Percentiles rank a stretch among this genome's conserved stretches.
Evolutionary conservation across 2,329 filamentous ascomycete species (phyloP).

Genomic region (Cryphonectria radicalis): DNA sequence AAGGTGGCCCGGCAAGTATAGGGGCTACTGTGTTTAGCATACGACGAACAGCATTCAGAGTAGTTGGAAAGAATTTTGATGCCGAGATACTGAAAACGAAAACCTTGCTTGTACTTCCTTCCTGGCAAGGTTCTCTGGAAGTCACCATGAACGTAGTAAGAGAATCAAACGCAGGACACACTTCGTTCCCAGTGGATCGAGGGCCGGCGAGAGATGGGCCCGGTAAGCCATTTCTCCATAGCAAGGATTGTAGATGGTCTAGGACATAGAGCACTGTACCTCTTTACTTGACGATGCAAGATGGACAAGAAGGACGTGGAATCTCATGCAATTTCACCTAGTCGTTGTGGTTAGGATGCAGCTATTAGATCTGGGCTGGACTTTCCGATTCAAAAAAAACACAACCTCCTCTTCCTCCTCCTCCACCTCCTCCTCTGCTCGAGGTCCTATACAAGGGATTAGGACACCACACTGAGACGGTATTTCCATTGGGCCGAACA

Average conservation of each 20-base stretch:
- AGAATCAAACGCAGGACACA: constrained; percentile 17
- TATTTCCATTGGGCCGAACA: not conserved
- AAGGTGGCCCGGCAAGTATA: not conserved
- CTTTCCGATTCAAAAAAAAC: not conserved
- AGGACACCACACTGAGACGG: not conserved
- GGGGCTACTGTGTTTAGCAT: not conserved
- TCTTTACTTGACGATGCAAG: not conserved
- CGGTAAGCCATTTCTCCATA: constrained; percentile 8
- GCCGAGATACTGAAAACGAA: not conserved
- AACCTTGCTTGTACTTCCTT: not conserved
- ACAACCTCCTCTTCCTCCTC: not conserved
- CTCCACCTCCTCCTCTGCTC: not conserved
- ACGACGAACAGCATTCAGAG: not conserved
- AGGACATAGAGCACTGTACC: not conserved
- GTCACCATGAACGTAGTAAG: not conserved
- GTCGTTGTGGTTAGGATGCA: not conserved
- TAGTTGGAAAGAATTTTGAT: not conserved
- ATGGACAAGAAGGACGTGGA: not conserved
- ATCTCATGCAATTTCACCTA: not conserved
- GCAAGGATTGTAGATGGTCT: not conserved
- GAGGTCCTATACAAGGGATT: not conserved
- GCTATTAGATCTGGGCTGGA: not conserved
- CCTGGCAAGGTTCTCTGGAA: not conserved
- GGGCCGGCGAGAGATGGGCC: not conserved
- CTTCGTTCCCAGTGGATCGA: constrained; percentile 10